Base-by-base conservation (phyloP, 257 asterid genomes). In the Datura wrightii region DNA sequence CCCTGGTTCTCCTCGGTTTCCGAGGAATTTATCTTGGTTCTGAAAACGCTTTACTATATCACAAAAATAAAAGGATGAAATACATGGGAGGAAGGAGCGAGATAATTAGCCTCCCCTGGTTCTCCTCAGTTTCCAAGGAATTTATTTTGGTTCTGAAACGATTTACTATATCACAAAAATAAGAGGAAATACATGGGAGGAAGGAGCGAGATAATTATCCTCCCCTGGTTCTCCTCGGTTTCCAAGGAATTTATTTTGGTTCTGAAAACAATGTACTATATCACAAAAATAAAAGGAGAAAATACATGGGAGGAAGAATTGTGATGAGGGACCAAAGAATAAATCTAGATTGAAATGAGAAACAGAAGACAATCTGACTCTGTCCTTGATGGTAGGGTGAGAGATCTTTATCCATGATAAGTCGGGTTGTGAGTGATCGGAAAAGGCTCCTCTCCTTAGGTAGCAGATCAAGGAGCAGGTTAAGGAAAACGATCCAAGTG, bases 391-490 rank as follows among this genome's bases (percentile, higher is more conserved):
- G 55, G 55, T 42, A 71, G 55, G 37, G 79, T 42, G 24, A 71
- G 79, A 69, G 79, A 71, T 42, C 37, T 42, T 71, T 42, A 71
- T 71, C 18, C 52, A 71, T 42, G 79, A 71, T 44, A 42, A 18
- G 39, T n/a, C 10, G 39, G 79, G 79, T n/a, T 42, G 79, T 10
- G 79, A 71, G 39, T n/a, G 56, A 4, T 44, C 1, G 39, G 48
- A 42, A 70, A 18, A 70, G 79, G 55, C 55, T 71, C 55, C 79
- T 71, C 79, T 70, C 37, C 54, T 71, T 42, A 71, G 31, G 37
- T 19, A 71, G 36, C 31, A 18, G 37, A 71, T 71, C 55, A 42
- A 42, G 55, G 53, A 42, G 55, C 54, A 42, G 79, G 37, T 71
- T 71, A 42, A 71, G 54, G 79, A 24, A 60, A 60, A 65, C 19